phyloP scores from a whole-genome alignment of 805 yeast species.

The Vanderwaltozyma tropicalis region DNA sequence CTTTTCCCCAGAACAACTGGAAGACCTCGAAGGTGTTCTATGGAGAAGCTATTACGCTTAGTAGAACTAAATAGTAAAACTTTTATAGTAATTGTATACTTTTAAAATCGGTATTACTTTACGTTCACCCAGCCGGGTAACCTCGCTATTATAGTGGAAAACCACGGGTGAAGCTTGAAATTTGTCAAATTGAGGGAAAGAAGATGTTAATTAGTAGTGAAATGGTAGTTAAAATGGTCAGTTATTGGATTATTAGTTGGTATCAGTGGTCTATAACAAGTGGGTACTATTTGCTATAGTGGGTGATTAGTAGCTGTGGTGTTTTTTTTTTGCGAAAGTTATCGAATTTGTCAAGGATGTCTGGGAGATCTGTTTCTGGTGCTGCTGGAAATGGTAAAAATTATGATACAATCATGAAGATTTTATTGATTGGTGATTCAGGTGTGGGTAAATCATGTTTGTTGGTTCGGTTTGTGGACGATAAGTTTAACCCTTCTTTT shows the following conservation, averaged over 20 bases:
- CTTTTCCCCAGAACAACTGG: constrained; percentile 69
- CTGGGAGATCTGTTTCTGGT: constrained; percentile 23
- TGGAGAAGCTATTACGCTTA: constrained; percentile 87
- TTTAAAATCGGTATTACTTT: neutral
- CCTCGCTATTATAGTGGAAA: too few relatives aligned
- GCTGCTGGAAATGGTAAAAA: constrained; percentile 19
- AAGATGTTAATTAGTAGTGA: too few relatives aligned
- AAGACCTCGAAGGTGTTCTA: constrained; percentile 86
- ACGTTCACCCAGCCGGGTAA: neutral
- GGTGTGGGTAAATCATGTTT: constrained; percentile 86
- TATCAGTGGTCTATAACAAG: too few relatives aligned
- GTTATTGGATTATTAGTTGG: too few relatives aligned
- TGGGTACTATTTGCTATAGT: too few relatives aligned
- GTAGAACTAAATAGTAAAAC: neutral
- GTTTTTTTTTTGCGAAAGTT: too few relatives aligned
- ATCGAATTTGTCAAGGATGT: too few relatives aligned
- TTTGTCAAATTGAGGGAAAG: too few relatives aligned
- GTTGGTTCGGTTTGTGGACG: constrained; percentile 85
- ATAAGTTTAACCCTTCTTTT: constrained; percentile 90
- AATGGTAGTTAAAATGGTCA: too few relatives aligned
- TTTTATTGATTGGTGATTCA: constrained; percentile 87
- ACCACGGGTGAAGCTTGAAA: too few relatives aligned
- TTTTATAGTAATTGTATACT: too few relatives aligned
- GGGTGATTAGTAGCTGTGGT: too few relatives aligned
- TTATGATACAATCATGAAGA: constrained; percentile 84